Base-by-base conservation (phyloP, 73 alveolate genomes). In the Paramecium primaurelia region DNA sequence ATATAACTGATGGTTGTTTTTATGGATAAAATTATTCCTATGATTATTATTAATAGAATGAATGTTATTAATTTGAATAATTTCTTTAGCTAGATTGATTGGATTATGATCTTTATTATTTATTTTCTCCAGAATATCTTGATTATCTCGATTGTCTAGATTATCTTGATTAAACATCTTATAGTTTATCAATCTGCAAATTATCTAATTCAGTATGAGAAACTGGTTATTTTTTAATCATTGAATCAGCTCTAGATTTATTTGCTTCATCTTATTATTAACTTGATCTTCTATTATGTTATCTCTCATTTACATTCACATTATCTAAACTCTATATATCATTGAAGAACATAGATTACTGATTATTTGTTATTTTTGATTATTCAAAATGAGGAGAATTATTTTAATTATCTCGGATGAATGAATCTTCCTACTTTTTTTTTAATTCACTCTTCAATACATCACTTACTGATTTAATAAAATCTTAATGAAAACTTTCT, bases 161-260 rank as follows among this genome's bases (percentile, higher is more conserved):
- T 25, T 59, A 16, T 28, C 77, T 59, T 12, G 77, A 59, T 25
- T 59, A 59, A 16, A 20, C 84, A 26, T 64, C 84, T 64, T 64
- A 64, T 0, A 32, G 6, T 64, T 64, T 64, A 32, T 64, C 84
- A 64, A 28, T 12, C 4, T 64, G 9, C 12, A 64, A 64, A 5
- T 64, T 42, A 64, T 64, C 84, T 64, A 64, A 64, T 64, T 64
- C 84, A 64, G 54, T 64, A 7, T 64, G 84, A 32, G 84, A 64
- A 25, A 64, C 84, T 28, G 84, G 84, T 8, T 64, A 64, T 64
- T 64, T 64, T 5, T 64, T 64, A 2, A 64, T 64, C 51, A 64
- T 2, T 25, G 84, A 64, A 4, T 64, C 84, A 32, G 84, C 49
- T 64, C 84, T 64, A 11, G 84, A 64, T 64, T 34, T 64, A 64